Conservation (phyloP, 805 yeast genomes). For the Lipomyces kockii region DNA sequence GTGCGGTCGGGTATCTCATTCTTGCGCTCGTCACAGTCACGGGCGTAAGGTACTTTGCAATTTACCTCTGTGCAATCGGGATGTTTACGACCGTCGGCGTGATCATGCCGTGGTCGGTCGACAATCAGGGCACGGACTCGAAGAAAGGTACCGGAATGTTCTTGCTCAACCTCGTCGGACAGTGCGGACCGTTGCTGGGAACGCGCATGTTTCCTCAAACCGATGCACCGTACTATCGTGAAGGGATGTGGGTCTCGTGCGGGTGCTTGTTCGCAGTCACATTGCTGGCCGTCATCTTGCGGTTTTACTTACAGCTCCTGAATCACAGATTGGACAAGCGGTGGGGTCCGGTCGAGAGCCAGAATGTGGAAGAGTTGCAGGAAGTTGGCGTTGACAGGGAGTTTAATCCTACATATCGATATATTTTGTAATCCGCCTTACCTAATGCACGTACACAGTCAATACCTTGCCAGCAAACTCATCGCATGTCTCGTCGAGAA, state of each 20-base stretch:
- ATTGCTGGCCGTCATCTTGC: slow-evolving; percentile 17
- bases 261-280: slow-evolving; percentile 31
- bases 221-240: slow-evolving; percentile 34
- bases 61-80: slow-evolving; percentile 36
- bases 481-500: no score
- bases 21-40: slow-evolving; percentile 29
- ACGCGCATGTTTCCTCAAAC: slow-evolving; percentile 36
- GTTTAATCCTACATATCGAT: slow-evolving; percentile 11
- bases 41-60: slow-evolving; percentile 40
- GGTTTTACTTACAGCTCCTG: slow-evolving; percentile 3
- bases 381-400: slow-evolving; percentile 11
- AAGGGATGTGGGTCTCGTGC: slow-evolving; percentile 38
- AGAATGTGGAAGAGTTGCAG: slow-evolving; percentile 1
- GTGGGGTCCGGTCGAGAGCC: slow-evolving; percentile 9
- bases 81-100: slow-evolving; percentile 37
- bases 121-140: slow-evolving; percentile 38
- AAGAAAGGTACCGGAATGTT: slow-evolving; percentile 38
- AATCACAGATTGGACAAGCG: slow-evolving; percentile 6
- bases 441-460: no score
- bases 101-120: slow-evolving; percentile 37
- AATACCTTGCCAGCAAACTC: no score
- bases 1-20: slow-evolving; percentile 32
- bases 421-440: neutral
- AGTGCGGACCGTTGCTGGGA: slow-evolving; percentile 40
- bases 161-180: slow-evolving; percentile 38